Conservation (phyloP, 257 asterid species). For the Lithospermum erythrorhizon region DNA sequence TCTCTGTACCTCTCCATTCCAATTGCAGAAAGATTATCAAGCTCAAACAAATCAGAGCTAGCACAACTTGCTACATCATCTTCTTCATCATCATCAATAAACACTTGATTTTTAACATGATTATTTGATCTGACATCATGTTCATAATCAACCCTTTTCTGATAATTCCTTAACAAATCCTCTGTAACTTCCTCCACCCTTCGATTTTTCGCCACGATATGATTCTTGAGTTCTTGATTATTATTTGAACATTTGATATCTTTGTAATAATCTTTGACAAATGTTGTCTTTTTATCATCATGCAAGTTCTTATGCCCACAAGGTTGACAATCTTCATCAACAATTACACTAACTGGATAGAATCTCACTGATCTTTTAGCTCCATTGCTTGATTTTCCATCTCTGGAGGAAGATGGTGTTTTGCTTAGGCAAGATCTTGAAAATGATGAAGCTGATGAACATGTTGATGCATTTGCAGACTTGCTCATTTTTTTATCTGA, state of each 20-base stretch:
- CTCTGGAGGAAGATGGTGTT: conserved; percentile 59
- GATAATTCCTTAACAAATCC: conserved; percentile 50
- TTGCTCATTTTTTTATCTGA: conserved; percentile 14
- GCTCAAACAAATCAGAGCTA: conserved; percentile 65
- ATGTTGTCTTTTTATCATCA: conserved; percentile 18
- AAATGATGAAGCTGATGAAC: conserved; percentile 85
- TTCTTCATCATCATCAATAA: conserved; percentile 23
- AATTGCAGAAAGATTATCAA: conserved; percentile 58
- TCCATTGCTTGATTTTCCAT: conserved; percentile 36
- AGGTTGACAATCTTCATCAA: conserved; percentile 58
- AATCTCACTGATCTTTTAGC: conserved; percentile 68
- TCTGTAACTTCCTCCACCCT: conserved; percentile 54
- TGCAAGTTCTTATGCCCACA: conserved; percentile 43
- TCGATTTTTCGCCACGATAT: conserved; percentile 49
- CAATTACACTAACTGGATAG: conserved; percentile 62
- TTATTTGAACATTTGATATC: conserved; percentile 18
- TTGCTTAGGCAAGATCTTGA: conserved; percentile 86
- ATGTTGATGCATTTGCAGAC: conserved; percentile 50
- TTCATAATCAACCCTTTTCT: conserved; percentile 25
- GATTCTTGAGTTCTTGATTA: conserved; percentile 39
- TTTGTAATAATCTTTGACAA: conserved; percentile 5
- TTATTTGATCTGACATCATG: conserved; percentile 18
- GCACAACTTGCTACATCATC: conserved; percentile 53
- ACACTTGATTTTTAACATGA: conserved; percentile 9
- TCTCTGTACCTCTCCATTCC: conserved; percentile 59